Conservation (phyloP, 106 monocot species). For the Dioscorea alata region DNA sequence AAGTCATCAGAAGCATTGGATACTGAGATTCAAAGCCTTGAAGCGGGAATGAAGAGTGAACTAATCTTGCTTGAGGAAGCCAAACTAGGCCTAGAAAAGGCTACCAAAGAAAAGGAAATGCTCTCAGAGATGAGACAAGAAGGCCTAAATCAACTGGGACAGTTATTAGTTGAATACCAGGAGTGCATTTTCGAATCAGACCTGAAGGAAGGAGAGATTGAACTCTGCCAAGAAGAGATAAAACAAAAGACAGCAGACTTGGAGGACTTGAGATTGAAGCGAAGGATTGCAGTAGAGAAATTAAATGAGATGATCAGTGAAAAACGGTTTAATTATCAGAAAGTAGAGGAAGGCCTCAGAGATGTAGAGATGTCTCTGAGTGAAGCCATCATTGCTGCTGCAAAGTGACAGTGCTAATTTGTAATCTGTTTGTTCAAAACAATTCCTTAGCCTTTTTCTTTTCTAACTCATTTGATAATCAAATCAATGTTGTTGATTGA, state of each 20-base stretch:
- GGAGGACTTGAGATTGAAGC: conserved; percentile 26
- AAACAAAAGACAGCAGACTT: conserved; percentile 16
- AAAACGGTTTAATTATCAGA: conserved; percentile 13
- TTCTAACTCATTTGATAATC: background rate
- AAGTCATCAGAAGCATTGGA: conserved; percentile 25
- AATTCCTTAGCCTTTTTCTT: background rate
- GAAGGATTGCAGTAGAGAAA: conserved; percentile 15
- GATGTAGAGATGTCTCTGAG: conserved; percentile 17
- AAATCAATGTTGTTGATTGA: background rate
- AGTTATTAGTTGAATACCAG: conserved; percentile 43
- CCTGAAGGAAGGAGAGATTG: conserved; percentile 48
- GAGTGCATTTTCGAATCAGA: conserved; percentile 35
- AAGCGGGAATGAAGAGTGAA: conserved; percentile 17
- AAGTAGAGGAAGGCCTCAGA: conserved; percentile 21
- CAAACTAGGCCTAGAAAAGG: conserved; percentile 17
- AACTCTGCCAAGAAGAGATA: conserved; percentile 24
- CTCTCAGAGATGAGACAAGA: conserved; percentile 24
- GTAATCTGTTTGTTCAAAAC: background rate
- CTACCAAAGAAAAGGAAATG: conserved; percentile 29
- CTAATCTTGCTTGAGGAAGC: conserved; percentile 23
- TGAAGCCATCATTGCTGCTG: conserved; percentile 30
- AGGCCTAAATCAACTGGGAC: conserved; percentile 20
- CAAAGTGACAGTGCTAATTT: background rate
- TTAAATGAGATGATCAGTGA: conserved; percentile 9
- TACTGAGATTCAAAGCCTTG: conserved; percentile 22